phyloP scores from a whole-genome alignment of 495 filamentous ascomycete species.

The Podospora anserina region DNA sequence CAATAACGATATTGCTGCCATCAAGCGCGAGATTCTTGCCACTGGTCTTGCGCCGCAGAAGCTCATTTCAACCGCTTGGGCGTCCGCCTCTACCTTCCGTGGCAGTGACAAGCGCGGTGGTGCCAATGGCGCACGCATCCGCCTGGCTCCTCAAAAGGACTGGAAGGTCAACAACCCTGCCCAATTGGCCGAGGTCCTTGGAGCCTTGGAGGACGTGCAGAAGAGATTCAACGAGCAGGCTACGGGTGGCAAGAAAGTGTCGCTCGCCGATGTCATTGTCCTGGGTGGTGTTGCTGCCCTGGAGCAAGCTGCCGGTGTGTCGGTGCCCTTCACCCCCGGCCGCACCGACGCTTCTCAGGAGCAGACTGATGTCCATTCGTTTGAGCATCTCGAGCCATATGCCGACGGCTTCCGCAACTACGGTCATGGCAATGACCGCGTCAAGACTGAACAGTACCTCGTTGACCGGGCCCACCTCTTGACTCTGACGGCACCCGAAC shows the following conservation, averaged over 20 bases:
- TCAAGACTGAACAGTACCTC: conserved; percentile 61
- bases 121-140: conserved; percentile 70
- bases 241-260: conserved; percentile 61
- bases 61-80: conserved; percentile 63
- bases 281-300: conserved; percentile 66
- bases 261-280: conserved; percentile 69
- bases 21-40: conserved; percentile 64
- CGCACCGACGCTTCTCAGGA: conserved; percentile 54
- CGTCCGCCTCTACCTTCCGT: conserved; percentile 69
- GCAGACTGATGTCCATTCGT: conserved; percentile 61
- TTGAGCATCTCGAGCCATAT: conserved; percentile 58
- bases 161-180: conserved; percentile 67
- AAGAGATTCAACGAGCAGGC: conserved; percentile 59
- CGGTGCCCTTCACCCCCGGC: conserved; percentile 49
- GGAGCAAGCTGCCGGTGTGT: conserved; percentile 58
- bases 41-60: conserved; percentile 53
- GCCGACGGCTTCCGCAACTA: conserved; percentile 75
- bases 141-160: conserved; percentile 62
- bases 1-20: conserved; percentile 52
- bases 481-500: conserved; percentile 62
- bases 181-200: conserved; percentile 55
- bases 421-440: conserved; percentile 55
- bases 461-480: conserved; percentile 66
- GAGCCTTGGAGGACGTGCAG: conserved; percentile 59
- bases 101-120: conserved; percentile 73